Conservation (phyloP, 1,284 basidiomycete genomes). For the Cryptococcus sp. region DNA sequence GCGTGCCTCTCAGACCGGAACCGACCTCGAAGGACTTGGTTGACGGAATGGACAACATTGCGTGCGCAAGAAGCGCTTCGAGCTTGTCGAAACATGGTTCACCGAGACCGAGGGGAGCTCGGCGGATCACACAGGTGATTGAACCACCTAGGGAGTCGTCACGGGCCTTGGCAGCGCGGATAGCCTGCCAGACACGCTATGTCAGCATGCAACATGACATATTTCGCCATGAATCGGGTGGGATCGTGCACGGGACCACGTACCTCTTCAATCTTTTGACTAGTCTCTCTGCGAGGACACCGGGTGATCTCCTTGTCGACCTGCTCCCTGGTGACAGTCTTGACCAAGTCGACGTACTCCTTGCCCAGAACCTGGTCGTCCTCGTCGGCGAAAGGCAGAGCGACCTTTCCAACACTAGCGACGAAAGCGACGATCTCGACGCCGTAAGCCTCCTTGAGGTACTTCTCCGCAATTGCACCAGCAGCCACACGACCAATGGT, state of each 20-base stretch:
- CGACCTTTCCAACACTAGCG: conserved; percentile 90
- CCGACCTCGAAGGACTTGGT: conserved; percentile 99
- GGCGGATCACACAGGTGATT: conserved; percentile 92
- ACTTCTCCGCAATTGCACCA: conserved; percentile 96
- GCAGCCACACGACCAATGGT: conserved; percentile 98
- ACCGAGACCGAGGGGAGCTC: conserved; percentile 85
- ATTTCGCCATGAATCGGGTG: background rate
- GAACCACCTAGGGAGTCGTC: conserved; percentile 96
- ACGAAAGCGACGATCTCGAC: conserved; percentile 98
- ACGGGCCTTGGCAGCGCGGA: conserved; percentile 86
- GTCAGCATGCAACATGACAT: background rate
- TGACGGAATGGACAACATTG: conserved; percentile 98
- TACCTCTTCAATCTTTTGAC: conserved; percentile 86
- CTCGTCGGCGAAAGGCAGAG: conserved; percentile 67
- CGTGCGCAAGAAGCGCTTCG: conserved; percentile 93
- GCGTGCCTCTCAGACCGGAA: conserved; percentile 94
- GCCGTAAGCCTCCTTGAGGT: conserved; percentile 82
- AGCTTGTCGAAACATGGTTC: conserved; percentile 99
- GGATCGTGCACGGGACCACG: conserved; percentile 16
- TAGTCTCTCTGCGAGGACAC: conserved; percentile 87
- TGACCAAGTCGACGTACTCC: conserved; percentile 80
- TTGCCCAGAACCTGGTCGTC: conserved; percentile 76
- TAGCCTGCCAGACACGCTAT: conserved; percentile 64
- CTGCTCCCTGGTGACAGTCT: conserved; percentile 77
- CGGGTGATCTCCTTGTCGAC: conserved; percentile 87